phyloP scores from a whole-genome alignment of 805 yeast genomes.

The Lipomyces orientalis region DNA sequence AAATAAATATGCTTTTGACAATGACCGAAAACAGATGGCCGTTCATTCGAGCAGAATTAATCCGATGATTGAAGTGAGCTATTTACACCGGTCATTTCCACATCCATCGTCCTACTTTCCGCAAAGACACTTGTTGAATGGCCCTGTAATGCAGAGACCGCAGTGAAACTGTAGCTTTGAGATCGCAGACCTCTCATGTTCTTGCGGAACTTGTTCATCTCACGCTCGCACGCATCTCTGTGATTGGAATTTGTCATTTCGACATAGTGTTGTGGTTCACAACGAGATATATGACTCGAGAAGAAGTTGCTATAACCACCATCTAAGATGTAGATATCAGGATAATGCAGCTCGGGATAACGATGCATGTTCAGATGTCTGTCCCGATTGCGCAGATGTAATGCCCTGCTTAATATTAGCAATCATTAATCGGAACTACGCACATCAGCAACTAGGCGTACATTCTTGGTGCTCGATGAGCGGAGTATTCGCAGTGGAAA shows the following conservation, averaged over 20 bases:
- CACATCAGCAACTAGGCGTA: background rate
- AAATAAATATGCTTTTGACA: background rate
- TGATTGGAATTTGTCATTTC: constrained; percentile 75
- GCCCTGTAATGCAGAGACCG: background rate
- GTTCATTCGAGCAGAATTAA: background rate
- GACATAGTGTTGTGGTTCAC: constrained; percentile 79
- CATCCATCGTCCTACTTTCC: background rate
- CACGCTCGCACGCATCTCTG: constrained; percentile 57
- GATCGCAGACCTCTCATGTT: constrained; percentile 44
- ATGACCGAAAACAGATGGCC: background rate
- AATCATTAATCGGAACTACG: background rate
- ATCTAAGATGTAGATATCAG: constrained; percentile 84
- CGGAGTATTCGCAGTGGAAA: constrained; percentile 94
- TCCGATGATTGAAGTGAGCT: background rate
- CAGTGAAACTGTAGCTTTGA: constrained; percentile 12
- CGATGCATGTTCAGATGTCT: constrained; percentile 70
- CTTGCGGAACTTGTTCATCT: constrained; percentile 58
- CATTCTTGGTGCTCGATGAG: constrained; percentile 92
- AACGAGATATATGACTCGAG: constrained; percentile 60
- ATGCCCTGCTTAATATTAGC: constrained; percentile 53
- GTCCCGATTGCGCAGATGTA: constrained; percentile 82
- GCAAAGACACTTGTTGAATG: background rate
- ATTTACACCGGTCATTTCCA: background rate
- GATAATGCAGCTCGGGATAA: constrained; percentile 84
- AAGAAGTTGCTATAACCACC: constrained; percentile 90